phyloP scores from a whole-genome alignment of 192 early-diverging fungal species.

The Mortierella hygrophila region DNA sequence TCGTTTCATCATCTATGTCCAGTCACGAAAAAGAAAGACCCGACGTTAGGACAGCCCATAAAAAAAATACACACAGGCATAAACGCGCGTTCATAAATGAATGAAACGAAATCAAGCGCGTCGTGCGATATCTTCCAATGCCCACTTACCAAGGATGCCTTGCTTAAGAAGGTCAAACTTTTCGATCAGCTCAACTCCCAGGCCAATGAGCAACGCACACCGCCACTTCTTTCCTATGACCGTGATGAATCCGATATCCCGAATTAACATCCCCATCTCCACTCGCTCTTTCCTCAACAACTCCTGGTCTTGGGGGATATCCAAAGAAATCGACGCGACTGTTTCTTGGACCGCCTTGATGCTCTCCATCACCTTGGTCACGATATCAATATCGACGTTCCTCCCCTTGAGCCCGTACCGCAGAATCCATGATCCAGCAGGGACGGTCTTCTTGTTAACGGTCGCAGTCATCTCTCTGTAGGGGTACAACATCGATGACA shows the following conservation, averaged over 20 bases:
- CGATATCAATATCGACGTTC: conserved; percentile 33
- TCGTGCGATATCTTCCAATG: not conserved
- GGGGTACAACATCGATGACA: conserved; percentile 69
- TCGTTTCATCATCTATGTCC: conserved; percentile 12
- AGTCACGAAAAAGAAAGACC: not conserved
- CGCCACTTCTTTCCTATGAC: conserved; percentile 65
- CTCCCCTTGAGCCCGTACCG: conserved; percentile 69
- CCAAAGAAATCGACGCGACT: conserved; percentile 2
- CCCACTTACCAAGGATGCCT: conserved; percentile 22
- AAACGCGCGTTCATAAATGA: not conserved
- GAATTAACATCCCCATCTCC: conserved; percentile 67
- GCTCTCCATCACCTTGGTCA: conserved; percentile 31
- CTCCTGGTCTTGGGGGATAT: not conserved
- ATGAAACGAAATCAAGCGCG: not conserved
- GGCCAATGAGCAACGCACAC: conserved; percentile 57
- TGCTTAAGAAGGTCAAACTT: conserved; percentile 48
- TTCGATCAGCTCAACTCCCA: conserved; percentile 60
- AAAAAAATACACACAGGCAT: not conserved
- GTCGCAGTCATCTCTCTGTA: conserved; percentile 52
- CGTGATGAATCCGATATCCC: conserved; percentile 62
- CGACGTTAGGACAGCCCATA: not conserved
- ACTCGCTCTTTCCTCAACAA: not conserved
- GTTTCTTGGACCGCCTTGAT: conserved; percentile 5
- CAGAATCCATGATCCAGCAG: conserved; percentile 59
- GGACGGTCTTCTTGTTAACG: conserved; percentile 56